Evolutionary conservation across 768 basidiomycete species (phyloP), one percentile per base, ranked within the genome.

Genomic region (Lactifluus hygrophoroides): DNA sequence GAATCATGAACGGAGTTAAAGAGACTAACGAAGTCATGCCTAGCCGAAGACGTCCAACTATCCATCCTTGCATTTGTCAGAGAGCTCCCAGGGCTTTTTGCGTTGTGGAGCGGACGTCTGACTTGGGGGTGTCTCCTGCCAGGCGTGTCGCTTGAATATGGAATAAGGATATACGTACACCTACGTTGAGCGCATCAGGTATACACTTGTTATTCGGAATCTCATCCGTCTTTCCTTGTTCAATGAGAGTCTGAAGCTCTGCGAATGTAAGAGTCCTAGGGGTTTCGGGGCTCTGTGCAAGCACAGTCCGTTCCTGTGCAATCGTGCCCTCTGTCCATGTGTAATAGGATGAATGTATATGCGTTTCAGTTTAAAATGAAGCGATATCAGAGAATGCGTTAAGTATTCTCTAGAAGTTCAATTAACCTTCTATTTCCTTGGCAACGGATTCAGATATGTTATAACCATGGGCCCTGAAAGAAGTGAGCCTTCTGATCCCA

Each of bases 181-280:
- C 61, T 66, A 88, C 89, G 71, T 84, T 87, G 35, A 90, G 64
- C 2, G 68, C 72, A n/a, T 84, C 76, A 0, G 85, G 82, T 45
- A 91, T 88, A 54, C 76, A 59, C 63, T 83, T 87, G 68, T 90
- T 91, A 65, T 90, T 86, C 1, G 89, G 89, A 37, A 91, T 88
- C 67, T 83, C 72, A 62, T 88, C 85, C 3, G 81, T 79, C 61
- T 77, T 81, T 17, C 88, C 88, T 19, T 84, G 74, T 64, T 87
- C 81, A 58, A 91, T 86, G 58, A 91, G 73, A 35, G 76, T 75
- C 65, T 87, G 81, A 53, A 91, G 71, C 68, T 90, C 83, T 1
- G 80, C 74, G 62, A 91, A 85, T 0, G 81, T 81, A 57, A 90
- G 71, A 27, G 76, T 70, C 16, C 70, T 78, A n/a, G 73, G 67